Evolutionary conservation across 495 filamentous ascomycete species (phyloP), one percentile per base, ranked within the genome.

Genomic region (Penicillium taxi): DNA sequence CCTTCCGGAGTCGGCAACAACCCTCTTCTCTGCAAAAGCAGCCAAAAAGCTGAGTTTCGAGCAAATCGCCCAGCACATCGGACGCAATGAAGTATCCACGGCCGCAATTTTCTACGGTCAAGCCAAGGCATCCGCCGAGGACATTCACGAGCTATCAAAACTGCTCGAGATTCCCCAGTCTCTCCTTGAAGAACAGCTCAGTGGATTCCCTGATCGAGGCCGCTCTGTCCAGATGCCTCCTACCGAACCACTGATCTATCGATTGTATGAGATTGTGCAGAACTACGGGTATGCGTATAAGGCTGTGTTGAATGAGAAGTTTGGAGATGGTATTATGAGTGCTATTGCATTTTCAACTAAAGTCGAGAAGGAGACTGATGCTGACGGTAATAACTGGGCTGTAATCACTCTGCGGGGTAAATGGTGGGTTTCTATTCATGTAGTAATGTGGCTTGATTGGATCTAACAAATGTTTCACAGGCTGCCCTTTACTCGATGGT

Each of bases 311-410:
- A 98, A 98, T 55, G 91, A 98, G 75, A 98, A 95, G 69, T 96
- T 98, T 65, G 91, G 91, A 0, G 91, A 98, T 62, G 91, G 91
- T 0, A 98, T 98, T 52, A 96, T 98, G 91, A 94, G 86, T 53
- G 91, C 90, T 0, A 95, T 98, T 56, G 75, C 80, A 5, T 98
- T 98, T 55, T 81, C 78, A 25, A 93, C 88, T 1, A 89, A 87
- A 61, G 85, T 98, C 9, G 86, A 96, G 66, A 96, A 95, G 74
- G 91, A 98, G 75, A 78, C 78, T 6, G 91, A 96, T 64, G 72
- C 78, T 37, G 72, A 84, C 51, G 89, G 88, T 12, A 78, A 74
- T 44, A 67, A 70, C 26, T 94, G 89, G 89, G 91, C 82, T 11
- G 77, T 88, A 32, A 98, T 98, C 58, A 94, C 87, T 4, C 51